Conservation (phyloP, 306 rosid species). For the Acacia crassicarpa region DNA sequence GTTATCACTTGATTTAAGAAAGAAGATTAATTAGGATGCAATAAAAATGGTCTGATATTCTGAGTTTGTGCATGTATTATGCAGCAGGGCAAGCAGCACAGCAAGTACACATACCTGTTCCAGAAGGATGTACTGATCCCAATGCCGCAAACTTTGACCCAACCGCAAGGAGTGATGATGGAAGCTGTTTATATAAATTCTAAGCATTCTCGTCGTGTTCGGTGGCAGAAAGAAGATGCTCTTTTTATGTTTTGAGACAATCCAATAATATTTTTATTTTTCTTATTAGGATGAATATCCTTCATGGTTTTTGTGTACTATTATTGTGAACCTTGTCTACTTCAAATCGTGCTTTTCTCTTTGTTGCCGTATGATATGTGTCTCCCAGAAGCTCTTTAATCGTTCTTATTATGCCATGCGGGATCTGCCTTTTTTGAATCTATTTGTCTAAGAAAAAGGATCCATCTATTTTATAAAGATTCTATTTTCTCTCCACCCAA, state of each 20-base stretch:
- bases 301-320: constrained; percentile 42
- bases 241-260: constrained; percentile 36
- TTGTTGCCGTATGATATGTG: background rate
- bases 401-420: background rate
- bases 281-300: constrained; percentile 32
- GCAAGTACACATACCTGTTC: constrained; percentile 51
- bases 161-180: constrained; percentile 71
- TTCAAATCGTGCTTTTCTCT: constrained; percentile 26
- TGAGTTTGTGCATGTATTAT: background rate
- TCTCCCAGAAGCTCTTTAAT: background rate
- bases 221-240: background rate
- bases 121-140: constrained; percentile 61
- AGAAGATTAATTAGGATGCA: background rate
- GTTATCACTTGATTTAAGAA: background rate
- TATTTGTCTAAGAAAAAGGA: background rate
- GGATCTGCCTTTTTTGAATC: background rate
- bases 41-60: background rate
- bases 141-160: constrained; percentile 56
- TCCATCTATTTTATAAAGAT: background rate
- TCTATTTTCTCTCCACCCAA: background rate
- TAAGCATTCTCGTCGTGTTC: constrained; percentile 32
- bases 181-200: constrained; percentile 47
- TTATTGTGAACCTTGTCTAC: constrained; percentile 26
- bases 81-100: constrained; percentile 65
- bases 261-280: constrained; percentile 23